Evolutionary conservation across 371 early-diverging fungal genomes (phyloP).

Genomic region (Apophysomyces elegans): DNA sequence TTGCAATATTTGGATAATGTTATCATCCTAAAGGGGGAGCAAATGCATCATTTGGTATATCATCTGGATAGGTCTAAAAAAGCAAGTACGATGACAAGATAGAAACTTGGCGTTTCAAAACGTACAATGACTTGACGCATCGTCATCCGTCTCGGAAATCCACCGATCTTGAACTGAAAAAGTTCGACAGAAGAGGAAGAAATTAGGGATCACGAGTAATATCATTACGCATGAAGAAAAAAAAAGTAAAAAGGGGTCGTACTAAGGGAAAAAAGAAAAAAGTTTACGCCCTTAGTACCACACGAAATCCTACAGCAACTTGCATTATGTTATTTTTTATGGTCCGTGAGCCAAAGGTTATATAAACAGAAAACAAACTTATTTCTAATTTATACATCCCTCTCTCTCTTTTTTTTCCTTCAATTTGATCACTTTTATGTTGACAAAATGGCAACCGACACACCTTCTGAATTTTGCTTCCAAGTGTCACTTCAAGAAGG

Average conservation of each 20-base stretch:
- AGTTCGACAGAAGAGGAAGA: neutral
- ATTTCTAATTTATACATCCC: conserved; percentile 7
- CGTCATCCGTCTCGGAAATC: conserved; percentile 9
- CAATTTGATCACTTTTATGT: neutral
- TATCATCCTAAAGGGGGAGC: conserved; percentile 5
- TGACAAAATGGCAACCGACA: neutral
- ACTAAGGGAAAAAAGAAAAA: neutral
- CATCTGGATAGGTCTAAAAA: conserved; percentile 8
- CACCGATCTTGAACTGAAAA: conserved; percentile 7
- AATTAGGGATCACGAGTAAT: neutral
- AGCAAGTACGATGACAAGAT: conserved; percentile 3
- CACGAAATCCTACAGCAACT: neutral
- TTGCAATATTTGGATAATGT: conserved; percentile 7
- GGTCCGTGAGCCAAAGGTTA: conserved; percentile 11
- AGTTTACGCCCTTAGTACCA: conserved; percentile 5
- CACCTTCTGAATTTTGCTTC: conserved; percentile 6
- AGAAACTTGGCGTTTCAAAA: conserved; percentile 3
- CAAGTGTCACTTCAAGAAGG: conserved; percentile 7
- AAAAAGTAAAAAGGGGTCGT: neutral
- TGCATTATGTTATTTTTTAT: conserved; percentile 3
- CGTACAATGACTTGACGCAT: conserved; percentile 12
- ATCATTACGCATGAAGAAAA: conserved; percentile 4
- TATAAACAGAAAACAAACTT: neutral
- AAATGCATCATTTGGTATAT: conserved; percentile 1
- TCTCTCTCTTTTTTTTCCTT: conserved; percentile 13